phyloP scores from a whole-genome alignment of 129 eudicot genomes.

The Mikania micrantha region DNA sequence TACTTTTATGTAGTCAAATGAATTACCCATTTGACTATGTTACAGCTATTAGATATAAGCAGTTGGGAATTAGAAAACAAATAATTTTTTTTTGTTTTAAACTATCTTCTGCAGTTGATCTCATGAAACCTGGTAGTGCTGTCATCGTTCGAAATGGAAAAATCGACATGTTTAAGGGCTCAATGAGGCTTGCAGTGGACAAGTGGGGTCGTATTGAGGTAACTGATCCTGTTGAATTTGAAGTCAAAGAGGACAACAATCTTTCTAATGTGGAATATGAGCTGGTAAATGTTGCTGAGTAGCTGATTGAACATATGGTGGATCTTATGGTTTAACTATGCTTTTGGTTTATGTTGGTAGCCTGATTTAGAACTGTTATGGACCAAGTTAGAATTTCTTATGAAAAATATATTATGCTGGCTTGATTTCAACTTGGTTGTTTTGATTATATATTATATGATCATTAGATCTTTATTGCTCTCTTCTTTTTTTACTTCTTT shows the following conservation, averaged over 20 bases:
- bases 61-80: neutral
- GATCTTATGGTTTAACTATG: slow-evolving; percentile 4
- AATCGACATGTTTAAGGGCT: slow-evolving; percentile 34
- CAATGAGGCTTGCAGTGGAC: slow-evolving; percentile 44
- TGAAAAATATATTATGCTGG: slow-evolving; percentile 3
- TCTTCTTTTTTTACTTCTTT: neutral
- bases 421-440: slow-evolving; percentile 5
- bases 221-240: slow-evolving; percentile 18
- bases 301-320: slow-evolving; percentile 10
- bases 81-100: neutral
- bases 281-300: slow-evolving; percentile 40
- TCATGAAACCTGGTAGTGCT: slow-evolving; percentile 33
- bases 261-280: slow-evolving; percentile 39
- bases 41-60: neutral
- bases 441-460: slow-evolving; percentile 9
- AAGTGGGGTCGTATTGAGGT: slow-evolving; percentile 43
- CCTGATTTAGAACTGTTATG: slow-evolving; percentile 7
- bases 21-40: neutral
- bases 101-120: slow-evolving; percentile 25
- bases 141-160: slow-evolving; percentile 35
- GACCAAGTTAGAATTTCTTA: slow-evolving; percentile 5
- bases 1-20: neutral
- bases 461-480: neutral
- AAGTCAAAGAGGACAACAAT: slow-evolving; percentile 35
- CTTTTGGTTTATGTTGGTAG: neutral